These are phyloP conservation scores for Sisymbrium altissimum DNA, from an alignment of 345 rosid genomes.

Conservation along the genomic window DNA sequence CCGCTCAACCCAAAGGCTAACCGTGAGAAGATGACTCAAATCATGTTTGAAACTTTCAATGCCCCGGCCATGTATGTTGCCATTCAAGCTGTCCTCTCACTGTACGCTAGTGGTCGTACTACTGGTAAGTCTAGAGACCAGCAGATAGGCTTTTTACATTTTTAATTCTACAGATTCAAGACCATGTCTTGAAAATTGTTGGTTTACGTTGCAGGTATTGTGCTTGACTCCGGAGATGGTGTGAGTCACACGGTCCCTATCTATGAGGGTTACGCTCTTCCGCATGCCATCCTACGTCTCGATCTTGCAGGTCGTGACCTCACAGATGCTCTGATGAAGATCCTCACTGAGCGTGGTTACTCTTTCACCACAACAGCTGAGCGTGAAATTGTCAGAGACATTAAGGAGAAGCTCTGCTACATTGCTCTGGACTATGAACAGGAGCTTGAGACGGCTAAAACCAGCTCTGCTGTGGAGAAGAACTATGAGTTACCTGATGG, in stretches of 20 bases:
- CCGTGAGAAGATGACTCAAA: slow-evolving; percentile 95
- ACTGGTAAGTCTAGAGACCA: slow-evolving; percentile 48
- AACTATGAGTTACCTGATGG: slow-evolving; percentile 86
- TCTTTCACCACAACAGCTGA: slow-evolving; percentile 89
- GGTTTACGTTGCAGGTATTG: slow-evolving; percentile 56
- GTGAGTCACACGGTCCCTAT: slow-evolving; percentile 85
- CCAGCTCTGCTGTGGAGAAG: slow-evolving; percentile 78
- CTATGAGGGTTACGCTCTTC: slow-evolving; percentile 80
- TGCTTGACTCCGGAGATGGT: slow-evolving; percentile 87
- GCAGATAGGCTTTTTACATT: neutral
- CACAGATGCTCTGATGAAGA: slow-evolving; percentile 76
- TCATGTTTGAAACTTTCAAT: slow-evolving; percentile 86
- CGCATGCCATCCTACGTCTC: slow-evolving; percentile 85
- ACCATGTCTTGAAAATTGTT: neutral
- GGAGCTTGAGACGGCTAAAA: slow-evolving; percentile 80
- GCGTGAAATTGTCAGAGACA: slow-evolving; percentile 92
- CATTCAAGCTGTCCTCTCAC: slow-evolving; percentile 82
- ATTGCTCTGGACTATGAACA: slow-evolving; percentile 85
- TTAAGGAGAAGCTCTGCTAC: slow-evolving; percentile 84
- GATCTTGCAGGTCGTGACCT: slow-evolving; percentile 87
- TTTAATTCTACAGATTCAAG: neutral
- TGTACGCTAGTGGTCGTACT: slow-evolving; percentile 95
- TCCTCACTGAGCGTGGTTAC: slow-evolving; percentile 88
- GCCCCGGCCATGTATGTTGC: slow-evolving; percentile 89
- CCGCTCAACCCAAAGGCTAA: slow-evolving; percentile 90